Base-by-base conservation (phyloP, 2,329 filamentous ascomycete genomes). In the Talaromyces sp. region DNA sequence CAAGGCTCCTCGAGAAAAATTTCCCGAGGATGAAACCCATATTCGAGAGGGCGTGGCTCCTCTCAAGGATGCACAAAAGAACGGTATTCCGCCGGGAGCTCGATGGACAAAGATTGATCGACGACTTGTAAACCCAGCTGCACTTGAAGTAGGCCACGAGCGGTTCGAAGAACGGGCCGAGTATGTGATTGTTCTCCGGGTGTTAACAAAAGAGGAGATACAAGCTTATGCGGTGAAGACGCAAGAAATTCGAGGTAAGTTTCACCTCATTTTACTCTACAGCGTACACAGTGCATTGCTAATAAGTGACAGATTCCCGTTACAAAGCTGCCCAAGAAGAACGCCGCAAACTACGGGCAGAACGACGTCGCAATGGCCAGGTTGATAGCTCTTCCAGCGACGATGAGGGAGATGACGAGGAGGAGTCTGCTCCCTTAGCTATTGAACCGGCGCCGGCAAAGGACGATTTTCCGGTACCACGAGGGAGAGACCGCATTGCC, bases 21-120 rank as follows among this genome's bases (percentile, higher is more conserved):
- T 97, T 70, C 93, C 93, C 0, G 93, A 97, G 71, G 89, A 96
- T 65, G 85, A 86, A 0, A 88, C 92, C 67, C 89, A 91, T 0
- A 83, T 96, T 39, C 86, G 93, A 21, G 93, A 97, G 74, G 93
- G 93, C 16, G 93, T 96, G 6, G 92, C 93, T 1, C 93, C 93
- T n/a, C 85, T 96, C 72, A 96, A 96, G 77, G 92, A 96, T 72
- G 88, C 91, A 56, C 87, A 89, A 75, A 77, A 75, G 61, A 86
- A 88, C 65, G 88, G 91, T 42, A 90, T 92, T 35, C 90, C 90
- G 0, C 78, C 87, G 0, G 90, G 89, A 63, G 93, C 93, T 37
- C 86, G 92, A 61, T 97, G 93, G 93, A 97, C 93, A 54, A 96
- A 95, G 79, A 93, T 98, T 72, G 91, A 89, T 72, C 87, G 93